Evolutionary conservation across 192 early-diverging fungal genomes (phyloP).

Genomic region (Phlyctochytrium bullatum): DNA sequence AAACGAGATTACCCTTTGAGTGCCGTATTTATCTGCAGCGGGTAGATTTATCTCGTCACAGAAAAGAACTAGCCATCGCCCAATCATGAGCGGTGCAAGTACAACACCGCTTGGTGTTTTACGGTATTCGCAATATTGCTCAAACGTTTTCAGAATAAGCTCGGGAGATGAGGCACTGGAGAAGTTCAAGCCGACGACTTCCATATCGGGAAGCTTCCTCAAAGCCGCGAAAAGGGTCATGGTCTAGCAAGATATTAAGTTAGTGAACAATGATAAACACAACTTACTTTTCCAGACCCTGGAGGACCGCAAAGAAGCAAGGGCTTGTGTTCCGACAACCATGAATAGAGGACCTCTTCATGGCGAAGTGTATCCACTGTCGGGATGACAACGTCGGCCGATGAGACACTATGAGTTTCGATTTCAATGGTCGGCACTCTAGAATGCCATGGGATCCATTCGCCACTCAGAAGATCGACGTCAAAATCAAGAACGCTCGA

Average conservation of each 20-base stretch:
- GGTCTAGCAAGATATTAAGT: slow-evolving; percentile 48
- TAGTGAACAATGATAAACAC: not conserved
- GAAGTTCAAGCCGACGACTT: slow-evolving; percentile 98
- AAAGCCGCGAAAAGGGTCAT: slow-evolving; percentile 98
- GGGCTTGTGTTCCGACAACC: slow-evolving; percentile 94
- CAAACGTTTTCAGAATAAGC: slow-evolving; percentile 90
- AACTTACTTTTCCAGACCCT: slow-evolving; percentile 82
- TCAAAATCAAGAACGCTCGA: slow-evolving; percentile 86
- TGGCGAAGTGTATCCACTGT: slow-evolving; percentile 97
- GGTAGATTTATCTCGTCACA: slow-evolving; percentile 99
- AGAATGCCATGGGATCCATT: slow-evolving; percentile 88
- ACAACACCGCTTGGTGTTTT: slow-evolving; percentile 91
- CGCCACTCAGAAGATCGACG: slow-evolving; percentile 71
- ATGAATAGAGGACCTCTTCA: slow-evolving; percentile 92
- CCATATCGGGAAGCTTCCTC: slow-evolving; percentile 89
- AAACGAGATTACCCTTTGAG: slow-evolving; percentile 97
- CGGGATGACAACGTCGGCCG: slow-evolving; percentile 94
- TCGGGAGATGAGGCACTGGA: slow-evolving; percentile 97
- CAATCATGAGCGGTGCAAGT: slow-evolving; percentile 75
- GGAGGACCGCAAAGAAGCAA: slow-evolving; percentile 97
- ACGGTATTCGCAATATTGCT: slow-evolving; percentile 97
- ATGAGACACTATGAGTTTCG: slow-evolving; percentile 83
- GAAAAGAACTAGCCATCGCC: slow-evolving; percentile 97
- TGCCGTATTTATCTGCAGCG: slow-evolving; percentile 92
- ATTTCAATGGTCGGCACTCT: slow-evolving; percentile 94